Conservation (phyloP, 345 rosid genomes). For the Clausena lansium region DNA sequence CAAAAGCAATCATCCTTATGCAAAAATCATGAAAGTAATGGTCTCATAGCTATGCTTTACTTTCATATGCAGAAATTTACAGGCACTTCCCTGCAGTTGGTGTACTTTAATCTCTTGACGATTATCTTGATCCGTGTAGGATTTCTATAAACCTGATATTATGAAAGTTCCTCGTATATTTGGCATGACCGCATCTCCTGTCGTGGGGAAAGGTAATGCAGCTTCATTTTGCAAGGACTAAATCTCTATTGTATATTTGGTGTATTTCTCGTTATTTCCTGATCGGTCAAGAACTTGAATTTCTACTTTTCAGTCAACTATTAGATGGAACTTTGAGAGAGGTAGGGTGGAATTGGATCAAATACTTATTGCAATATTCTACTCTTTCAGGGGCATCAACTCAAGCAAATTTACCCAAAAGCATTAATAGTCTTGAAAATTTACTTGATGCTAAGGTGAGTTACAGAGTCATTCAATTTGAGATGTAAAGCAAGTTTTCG, state of each 20-base stretch:
- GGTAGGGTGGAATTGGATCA: not conserved
- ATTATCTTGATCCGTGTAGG: conserved; percentile 44
- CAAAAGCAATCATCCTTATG: conserved; percentile 81
- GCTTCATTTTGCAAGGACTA: not conserved
- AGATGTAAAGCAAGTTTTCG: conserved; percentile 21
- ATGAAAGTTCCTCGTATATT: conserved; percentile 72
- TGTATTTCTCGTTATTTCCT: not conserved
- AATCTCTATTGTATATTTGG: not conserved
- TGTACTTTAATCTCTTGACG: conserved; percentile 18
- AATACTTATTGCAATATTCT: conserved; percentile 11
- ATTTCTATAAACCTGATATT: conserved; percentile 54
- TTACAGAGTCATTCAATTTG: conserved; percentile 15
- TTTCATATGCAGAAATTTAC: not conserved
- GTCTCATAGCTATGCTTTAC: conserved; percentile 12
- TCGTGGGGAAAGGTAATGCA: conserved; percentile 82
- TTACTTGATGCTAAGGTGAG: conserved; percentile 91
- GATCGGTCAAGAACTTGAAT: not conserved
- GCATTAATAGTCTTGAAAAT: conserved; percentile 90
- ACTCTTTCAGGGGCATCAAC: conserved; percentile 74
- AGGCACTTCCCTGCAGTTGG: not conserved
- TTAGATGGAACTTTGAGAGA: conserved; percentile 5
- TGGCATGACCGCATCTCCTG: conserved; percentile 99
- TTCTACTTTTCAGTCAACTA: not conserved
- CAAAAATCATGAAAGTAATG: conserved; percentile 85
- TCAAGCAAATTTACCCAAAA: conserved; percentile 57